phyloP scores from a whole-genome alignment of 805 yeast genomes.

The Pichia insulana region DNA sequence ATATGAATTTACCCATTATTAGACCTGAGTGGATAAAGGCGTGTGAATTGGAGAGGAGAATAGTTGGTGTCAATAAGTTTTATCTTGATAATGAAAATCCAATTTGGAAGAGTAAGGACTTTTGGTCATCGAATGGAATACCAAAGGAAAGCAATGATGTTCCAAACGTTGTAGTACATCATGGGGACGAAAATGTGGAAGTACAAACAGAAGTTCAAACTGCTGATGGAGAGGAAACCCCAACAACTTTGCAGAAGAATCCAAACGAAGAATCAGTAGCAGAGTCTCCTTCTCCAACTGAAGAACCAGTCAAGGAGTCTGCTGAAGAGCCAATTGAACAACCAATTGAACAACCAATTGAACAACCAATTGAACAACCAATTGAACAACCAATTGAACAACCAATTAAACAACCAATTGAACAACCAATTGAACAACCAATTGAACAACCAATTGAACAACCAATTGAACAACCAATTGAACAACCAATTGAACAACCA shows the following conservation, averaged over 20 bases:
- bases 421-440: background rate
- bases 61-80: slow-evolving; percentile 88
- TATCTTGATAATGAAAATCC: slow-evolving; percentile 49
- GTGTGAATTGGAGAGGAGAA: slow-evolving; percentile 78
- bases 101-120: slow-evolving; percentile 37
- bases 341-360: background rate
- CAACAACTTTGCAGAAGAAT: background rate
- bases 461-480: background rate
- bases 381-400: background rate
- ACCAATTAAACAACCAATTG: slow-evolving; percentile 1
- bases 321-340: slow-evolving; percentile 8
- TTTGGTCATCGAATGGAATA: slow-evolving; percentile 20
- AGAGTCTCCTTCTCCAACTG: slow-evolving; percentile 1
- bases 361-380: slow-evolving; percentile 11
- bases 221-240: slow-evolving; percentile 5
- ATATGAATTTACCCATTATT: slow-evolving; percentile 83
- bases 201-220: background rate
- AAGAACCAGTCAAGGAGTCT: slow-evolving; percentile 7
- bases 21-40: slow-evolving; percentile 97
- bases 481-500: background rate
- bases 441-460: background rate
- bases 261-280: slow-evolving; percentile 1
- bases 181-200: background rate
- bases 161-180: slow-evolving; percentile 1
- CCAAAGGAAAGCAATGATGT: background rate